These are phyloP conservation scores for Chrysanthemum seticuspe DNA, from an alignment of 129 eudicot species.

Conservation along the genomic window DNA sequence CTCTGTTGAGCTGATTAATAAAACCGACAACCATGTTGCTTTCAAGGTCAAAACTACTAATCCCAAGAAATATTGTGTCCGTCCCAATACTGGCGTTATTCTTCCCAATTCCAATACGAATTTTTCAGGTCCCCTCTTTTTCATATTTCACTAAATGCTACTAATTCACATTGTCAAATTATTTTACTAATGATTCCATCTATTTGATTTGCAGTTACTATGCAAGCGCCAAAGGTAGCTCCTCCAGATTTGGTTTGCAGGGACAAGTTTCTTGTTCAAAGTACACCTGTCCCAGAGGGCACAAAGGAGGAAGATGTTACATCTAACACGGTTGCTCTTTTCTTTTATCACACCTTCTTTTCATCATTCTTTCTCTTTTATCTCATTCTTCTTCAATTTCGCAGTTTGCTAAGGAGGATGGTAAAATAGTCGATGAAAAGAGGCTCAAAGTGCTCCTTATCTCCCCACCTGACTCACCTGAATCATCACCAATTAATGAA, in stretches of 20 bases:
- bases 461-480: constrained; percentile 51
- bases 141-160: too few species aligned
- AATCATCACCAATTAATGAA: constrained; percentile 45
- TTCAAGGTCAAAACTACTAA: constrained; percentile 60
- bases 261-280: constrained; percentile 76
- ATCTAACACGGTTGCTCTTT: constrained; percentile 41
- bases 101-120: constrained; percentile 40
- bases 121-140: constrained; percentile 37
- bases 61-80: constrained; percentile 61
- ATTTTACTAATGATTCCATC: constrained; percentile 2
- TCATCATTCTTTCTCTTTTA: constrained; percentile 3
- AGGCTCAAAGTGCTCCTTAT: constrained; percentile 63
- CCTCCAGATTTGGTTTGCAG: constrained; percentile 53
- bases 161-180: too few species aligned
- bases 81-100: constrained; percentile 58
- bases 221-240: constrained; percentile 52
- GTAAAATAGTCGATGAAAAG: constrained; percentile 55
- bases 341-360: constrained; percentile 16
- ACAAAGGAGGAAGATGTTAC: constrained; percentile 54
- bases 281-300: constrained; percentile 51
- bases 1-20: constrained; percentile 52
- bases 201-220: constrained; percentile 51
- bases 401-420: constrained; percentile 63
- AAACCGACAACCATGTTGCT: constrained; percentile 58
- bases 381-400: constrained; percentile 25